Conservation (phyloP, 805 yeast species). For the Pichia insulana region DNA sequence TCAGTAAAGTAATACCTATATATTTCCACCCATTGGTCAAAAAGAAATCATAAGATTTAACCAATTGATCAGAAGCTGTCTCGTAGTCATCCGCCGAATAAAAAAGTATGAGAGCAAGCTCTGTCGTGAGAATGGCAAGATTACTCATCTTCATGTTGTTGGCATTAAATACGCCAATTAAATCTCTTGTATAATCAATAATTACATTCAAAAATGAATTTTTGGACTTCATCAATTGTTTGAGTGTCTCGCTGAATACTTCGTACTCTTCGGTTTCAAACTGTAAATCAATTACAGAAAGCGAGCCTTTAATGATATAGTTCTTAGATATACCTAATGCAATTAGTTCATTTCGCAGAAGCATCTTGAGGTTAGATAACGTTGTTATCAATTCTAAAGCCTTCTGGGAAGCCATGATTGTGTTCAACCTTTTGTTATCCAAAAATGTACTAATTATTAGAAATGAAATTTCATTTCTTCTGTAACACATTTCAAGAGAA, state of each 20-base stretch:
- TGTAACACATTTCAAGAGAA: constrained; percentile 17
- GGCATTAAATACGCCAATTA: constrained; percentile 42
- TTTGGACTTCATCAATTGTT: constrained; percentile 24
- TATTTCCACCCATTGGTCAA: constrained; percentile 64
- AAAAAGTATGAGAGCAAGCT: constrained; percentile 59
- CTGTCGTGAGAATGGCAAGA: constrained; percentile 67
- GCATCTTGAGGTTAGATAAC: constrained; percentile 40
- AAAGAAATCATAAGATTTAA: constrained; percentile 62
- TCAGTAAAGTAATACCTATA: constrained; percentile 58
- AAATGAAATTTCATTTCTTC: constrained; percentile 34
- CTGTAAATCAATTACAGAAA: constrained; percentile 11
- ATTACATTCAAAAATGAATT: constrained; percentile 34
- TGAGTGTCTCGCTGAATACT: constrained; percentile 14
- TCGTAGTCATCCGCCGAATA: constrained; percentile 41
- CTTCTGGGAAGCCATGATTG: constrained; percentile 20
- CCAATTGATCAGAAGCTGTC: constrained; percentile 54
- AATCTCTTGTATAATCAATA: constrained; percentile 44
- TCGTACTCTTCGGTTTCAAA: constrained; percentile 4
- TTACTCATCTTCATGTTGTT: constrained; percentile 50
- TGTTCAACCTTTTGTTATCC: constrained; percentile 10
- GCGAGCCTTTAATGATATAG: constrained; percentile 27
- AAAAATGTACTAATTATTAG: constrained; percentile 35
- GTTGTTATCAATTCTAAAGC: constrained; percentile 4
- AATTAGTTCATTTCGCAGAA: constrained; percentile 38
- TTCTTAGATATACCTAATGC: constrained; percentile 25